A percentile compares a stretch with the other conserved stretches of the same genome.
These are phyloP conservation scores for Paratinospora sagittata DNA, from an alignment of 164 flowering plant genomes.

Conservation along the genomic window DNA sequence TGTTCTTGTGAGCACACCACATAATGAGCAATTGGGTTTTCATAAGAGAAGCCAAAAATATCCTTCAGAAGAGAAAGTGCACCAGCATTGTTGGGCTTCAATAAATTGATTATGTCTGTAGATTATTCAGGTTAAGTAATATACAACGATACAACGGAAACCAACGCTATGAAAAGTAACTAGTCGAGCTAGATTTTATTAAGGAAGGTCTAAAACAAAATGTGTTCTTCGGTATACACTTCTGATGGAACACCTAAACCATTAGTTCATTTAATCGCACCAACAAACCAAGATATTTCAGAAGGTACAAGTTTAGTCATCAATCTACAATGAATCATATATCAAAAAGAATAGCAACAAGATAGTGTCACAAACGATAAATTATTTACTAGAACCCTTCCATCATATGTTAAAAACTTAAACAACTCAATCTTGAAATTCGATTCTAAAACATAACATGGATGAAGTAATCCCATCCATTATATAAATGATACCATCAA, in stretches of 20 bases:
- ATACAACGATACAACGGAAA: background rate
- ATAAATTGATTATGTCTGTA: constrained; percentile 45
- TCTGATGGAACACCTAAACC: background rate
- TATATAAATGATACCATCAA: too few species aligned
- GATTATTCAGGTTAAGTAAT: constrained; percentile 29
- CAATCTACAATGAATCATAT: too few species aligned
- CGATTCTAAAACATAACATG: too few species aligned
- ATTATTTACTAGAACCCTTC: too few species aligned
- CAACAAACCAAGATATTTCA: too few species aligned
- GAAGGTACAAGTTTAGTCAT: too few species aligned
- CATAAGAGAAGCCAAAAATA: constrained; percentile 46
- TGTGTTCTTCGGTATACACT: background rate
- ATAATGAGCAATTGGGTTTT: constrained; percentile 15
- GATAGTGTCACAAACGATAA: too few species aligned
- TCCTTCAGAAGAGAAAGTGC: constrained; percentile 37
- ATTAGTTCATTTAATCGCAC: too few species aligned
- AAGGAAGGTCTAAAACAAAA: background rate
- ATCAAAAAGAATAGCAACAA: too few species aligned
- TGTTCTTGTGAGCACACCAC: constrained; percentile 22
- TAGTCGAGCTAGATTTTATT: background rate
- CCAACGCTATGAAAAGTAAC: background rate
- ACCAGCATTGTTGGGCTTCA: constrained; percentile 45
- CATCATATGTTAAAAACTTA: too few species aligned
- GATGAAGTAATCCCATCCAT: too few species aligned
- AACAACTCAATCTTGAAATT: too few species aligned